phyloP scores from a whole-genome alignment of 2,329 filamentous ascomycete species.

The Calonectria montana region DNA sequence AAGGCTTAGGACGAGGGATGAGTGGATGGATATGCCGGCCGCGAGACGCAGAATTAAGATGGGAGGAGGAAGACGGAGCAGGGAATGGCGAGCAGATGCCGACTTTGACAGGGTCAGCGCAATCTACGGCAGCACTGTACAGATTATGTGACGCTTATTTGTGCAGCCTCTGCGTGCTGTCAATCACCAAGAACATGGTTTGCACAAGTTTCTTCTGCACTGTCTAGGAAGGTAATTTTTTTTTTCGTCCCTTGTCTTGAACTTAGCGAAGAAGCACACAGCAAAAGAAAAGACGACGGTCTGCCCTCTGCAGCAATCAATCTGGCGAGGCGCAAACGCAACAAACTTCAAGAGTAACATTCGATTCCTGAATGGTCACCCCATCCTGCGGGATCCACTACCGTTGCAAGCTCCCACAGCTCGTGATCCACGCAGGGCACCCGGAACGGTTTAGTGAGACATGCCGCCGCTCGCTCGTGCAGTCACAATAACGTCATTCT shows the following conservation, averaged over 20 bases:
- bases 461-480: conserved; percentile 36
- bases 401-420: conserved; percentile 31
- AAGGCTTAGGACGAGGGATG: neutral
- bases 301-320: neutral
- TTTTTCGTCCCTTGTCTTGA: neutral
- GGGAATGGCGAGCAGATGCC: neutral
- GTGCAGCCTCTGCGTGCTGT: neutral
- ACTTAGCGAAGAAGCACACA: neutral
- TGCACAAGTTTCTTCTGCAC: neutral
- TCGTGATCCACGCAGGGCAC: conserved; percentile 37
- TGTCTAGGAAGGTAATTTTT: neutral
- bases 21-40: neutral
- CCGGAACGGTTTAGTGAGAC: conserved; percentile 35
- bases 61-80: neutral
- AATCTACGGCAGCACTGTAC: neutral
- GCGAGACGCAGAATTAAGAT: neutral
- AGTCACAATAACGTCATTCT: conserved; percentile 39
- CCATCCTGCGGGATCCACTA: conserved; percentile 32
- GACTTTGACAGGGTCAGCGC: neutral
- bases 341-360: conserved; percentile 12
- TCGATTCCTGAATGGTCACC: conserved; percentile 20
- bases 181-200: neutral
- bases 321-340: neutral
- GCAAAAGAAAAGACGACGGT: neutral
- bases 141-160: neutral